Base-by-base conservation (phyloP, 768 basidiomycete species). In the Kwoniella europaea region DNA sequence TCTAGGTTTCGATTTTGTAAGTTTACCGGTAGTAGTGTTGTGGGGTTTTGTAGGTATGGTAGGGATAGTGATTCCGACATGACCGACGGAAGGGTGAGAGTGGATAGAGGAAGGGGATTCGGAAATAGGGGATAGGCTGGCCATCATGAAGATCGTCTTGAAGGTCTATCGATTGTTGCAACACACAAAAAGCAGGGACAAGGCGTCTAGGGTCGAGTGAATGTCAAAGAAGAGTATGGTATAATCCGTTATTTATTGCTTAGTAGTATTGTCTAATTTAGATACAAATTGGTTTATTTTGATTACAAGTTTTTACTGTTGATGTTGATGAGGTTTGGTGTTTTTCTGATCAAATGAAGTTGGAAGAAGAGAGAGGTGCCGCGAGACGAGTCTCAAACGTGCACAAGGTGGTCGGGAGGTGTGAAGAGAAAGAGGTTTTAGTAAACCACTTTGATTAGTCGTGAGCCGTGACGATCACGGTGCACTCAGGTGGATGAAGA, bases 1-100 rank as follows among this genome's bases (percentile, higher is more conserved):
- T 79, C 88, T 89, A 66, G 92, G 89, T 84, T 96, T 96, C 83
- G 78, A 63, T 57, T 67, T 67, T 16, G 24, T 46, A 16, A 41
- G 50, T 46, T 53, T 24, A 13, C 13, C 18, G 18, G 46, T 15
- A 41, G 56, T 57, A 63, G 61, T 63, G 18, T 43, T 44, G 13
- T 44, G 16, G 12, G 29, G 9, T 20, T 44, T 65, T n/a, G 18
- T 65, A 20, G 64, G 64, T 22, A 61, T 44, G 57, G 57, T 52
- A n/a, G 56, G 68, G 56, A 41, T 29, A 41, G 60, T 29, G 29
- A 41, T 58, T 41, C 35, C 35, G 35, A 35, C 35, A 9, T 63
- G 57, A 10, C 50, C 67, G 16, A 63, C n/a, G 10, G 67, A 18
- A 13, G 67, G 10, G 54, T 43, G 6, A 54, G 64, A 66, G 27